These are phyloP conservation scores for Hypoxylon sp. DNA, from an alignment of 2,329 filamentous ascomycete genomes.

Conservation along the genomic window DNA sequence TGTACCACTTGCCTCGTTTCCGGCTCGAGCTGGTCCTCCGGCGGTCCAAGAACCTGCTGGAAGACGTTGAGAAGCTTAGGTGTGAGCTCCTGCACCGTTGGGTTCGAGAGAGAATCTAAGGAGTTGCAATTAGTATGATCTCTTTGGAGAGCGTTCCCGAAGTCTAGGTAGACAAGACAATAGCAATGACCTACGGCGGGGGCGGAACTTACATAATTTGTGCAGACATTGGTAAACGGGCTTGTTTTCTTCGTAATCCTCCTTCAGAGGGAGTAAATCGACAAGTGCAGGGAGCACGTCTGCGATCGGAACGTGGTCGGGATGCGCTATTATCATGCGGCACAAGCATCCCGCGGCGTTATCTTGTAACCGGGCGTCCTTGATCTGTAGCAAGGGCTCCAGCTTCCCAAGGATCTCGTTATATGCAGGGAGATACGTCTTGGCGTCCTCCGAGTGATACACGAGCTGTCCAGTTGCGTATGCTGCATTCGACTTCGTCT, in stretches of 20 bases:
- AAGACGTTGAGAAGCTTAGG: constrained; percentile 79
- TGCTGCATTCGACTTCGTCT: constrained; percentile 95
- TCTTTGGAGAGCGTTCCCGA: not conserved
- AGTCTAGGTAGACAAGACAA: not conserved
- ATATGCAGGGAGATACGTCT: constrained; percentile 82
- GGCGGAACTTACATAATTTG: constrained; percentile 77
- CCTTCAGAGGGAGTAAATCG: constrained; percentile 85
- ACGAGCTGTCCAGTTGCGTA: constrained; percentile 91
- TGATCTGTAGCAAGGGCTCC: constrained; percentile 84
- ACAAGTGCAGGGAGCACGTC: constrained; percentile 88
- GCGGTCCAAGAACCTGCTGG: constrained; percentile 78
- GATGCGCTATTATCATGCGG: constrained; percentile 91
- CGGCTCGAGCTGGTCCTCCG: constrained; percentile 81
- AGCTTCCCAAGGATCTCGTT: constrained; percentile 85
- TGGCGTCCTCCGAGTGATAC: constrained; percentile 81
- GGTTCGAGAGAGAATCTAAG: constrained; percentile 76
- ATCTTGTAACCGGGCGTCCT: constrained; percentile 87
- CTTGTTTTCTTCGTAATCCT: constrained; percentile 97
- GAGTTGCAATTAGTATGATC: constrained; percentile 47
- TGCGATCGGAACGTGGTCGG: constrained; percentile 83
- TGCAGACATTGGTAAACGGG: constrained; percentile 93
- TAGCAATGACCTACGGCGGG: not conserved
- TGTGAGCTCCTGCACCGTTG: constrained; percentile 78
- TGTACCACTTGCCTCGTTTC: constrained; percentile 78
- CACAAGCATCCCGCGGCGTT: constrained; percentile 93